Conservation (phyloP, 2,329 filamentous ascomycete species). For the Curvularia sp. region DNA sequence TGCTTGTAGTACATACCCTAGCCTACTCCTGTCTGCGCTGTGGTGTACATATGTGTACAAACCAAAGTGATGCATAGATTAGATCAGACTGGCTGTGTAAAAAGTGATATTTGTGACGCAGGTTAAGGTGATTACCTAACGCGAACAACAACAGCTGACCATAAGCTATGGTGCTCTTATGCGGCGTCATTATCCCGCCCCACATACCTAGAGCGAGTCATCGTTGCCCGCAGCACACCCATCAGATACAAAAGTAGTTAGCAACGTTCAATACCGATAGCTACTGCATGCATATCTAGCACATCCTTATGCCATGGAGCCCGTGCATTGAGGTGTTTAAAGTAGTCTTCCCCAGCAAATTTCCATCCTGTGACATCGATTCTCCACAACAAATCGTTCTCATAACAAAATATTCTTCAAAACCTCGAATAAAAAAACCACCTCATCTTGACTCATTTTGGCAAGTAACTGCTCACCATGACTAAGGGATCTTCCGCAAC, state of each 20-base stretch:
- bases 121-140: neutral
- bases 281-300: no score
- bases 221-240: neutral
- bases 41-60: conserved; percentile 2
- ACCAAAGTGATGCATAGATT: neutral
- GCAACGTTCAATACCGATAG: no score
- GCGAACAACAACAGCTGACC: neutral
- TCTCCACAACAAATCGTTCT: no score
- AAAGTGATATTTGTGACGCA: conserved; percentile 1
- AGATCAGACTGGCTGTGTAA: conserved; percentile 1
- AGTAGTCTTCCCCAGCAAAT: no score
- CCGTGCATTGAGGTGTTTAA: no score
- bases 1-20: neutral
- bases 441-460: no score
- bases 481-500: no score
- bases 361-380: no score
- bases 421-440: no score
- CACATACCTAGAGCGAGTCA: neutral
- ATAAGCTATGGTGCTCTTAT: conserved; percentile 2
- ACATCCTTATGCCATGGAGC: no score
- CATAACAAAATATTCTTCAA: no score
- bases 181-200: neutral
- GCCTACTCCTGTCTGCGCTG: neutral
- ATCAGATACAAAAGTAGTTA: conserved; percentile 1
- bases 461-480: no score